Evolutionary conservation across 208 protist genomes (phyloP), one percentile per base, ranked within the genome.

Genomic region (Novymonas esmeraldas): DNA sequence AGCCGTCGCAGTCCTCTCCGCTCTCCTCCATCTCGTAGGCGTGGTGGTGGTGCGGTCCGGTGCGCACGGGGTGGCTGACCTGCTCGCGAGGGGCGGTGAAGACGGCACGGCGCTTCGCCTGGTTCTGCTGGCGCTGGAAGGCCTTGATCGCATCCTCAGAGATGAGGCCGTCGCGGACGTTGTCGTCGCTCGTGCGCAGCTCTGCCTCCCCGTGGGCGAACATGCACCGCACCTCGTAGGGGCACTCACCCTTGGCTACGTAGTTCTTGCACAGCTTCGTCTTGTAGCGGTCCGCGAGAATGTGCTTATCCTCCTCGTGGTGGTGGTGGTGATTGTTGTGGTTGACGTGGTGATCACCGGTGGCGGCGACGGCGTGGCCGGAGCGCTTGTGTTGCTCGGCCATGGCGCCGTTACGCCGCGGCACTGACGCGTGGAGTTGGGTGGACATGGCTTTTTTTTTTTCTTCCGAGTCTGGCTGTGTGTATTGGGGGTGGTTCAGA

Each of bases 231-330:
- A 71, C 52, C 41, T 80, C 76, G 75, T 93, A 93, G 11, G 79
- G 84, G 67, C 87, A 93, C 22, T 31, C 42, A 38, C 82, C 81
- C 38, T 51, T 81, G 10, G 66, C 61, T 26, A 87, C 49, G 59
- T 70, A 93, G 65, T 90, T 93, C 39, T 80, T 76, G 77, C 87
- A 93, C 31, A 90, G 50, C 70, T 86, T 87, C 41, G 87, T 93
- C 73, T 90, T 90, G 70, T 74, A 73, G 20, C 76, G 76, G 31
- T 48, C 46, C 22, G 66, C 70, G 16, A 70, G 39, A 31, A 76
- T 65, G 62, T 70, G 50, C 29, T 62, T 63, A 1, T 73, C 73
- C 41, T 66, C 57, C 39, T 74, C 59, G 45, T 16, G 24, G 20
- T 38, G 28, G 20, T n/a, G n/a, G n/a, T n/a, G n/a, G n/a, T n/a